Conservation (phyloP, 176 grass and related monocot species). For the Oryza officinalis region DNA sequence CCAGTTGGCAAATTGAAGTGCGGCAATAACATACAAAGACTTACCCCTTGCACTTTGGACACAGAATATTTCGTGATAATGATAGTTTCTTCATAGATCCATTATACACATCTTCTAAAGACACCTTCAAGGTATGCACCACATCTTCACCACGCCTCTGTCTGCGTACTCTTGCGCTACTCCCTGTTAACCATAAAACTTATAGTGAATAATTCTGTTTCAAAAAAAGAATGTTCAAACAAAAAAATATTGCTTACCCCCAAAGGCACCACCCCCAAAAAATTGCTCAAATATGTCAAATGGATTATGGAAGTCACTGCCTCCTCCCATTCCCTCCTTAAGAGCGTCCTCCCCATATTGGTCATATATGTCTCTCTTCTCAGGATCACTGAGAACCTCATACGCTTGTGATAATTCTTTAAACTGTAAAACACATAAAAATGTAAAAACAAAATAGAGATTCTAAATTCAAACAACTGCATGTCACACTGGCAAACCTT, state of each 20-base stretch:
- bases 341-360: conserved; percentile 79
- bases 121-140: conserved; percentile 61
- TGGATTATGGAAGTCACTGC: conserved; percentile 57
- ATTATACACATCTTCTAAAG: conserved; percentile 74
- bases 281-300: conserved; percentile 87
- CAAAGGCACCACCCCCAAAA: conserved; percentile 67
- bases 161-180: conserved; percentile 64
- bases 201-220: background rate
- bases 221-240: background rate
- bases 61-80: conserved; percentile 64
- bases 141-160: conserved; percentile 68
- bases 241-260: conserved; percentile 31
- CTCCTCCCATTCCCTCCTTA: conserved; percentile 75
- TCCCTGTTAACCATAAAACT: conserved; percentile 44
- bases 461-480: background rate
- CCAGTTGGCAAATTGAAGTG: background rate
- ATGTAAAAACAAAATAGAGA: conserved; percentile 21
- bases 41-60: conserved; percentile 81
- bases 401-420: conserved; percentile 83
- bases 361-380: conserved; percentile 70
- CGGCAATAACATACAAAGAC: conserved; percentile 1
- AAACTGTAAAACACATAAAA: conserved; percentile 46
- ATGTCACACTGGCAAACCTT: conserved; percentile 14
- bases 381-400: conserved; percentile 77
- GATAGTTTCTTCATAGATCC: conserved; percentile 68